These are phyloP conservation scores for Chiua virens DNA, from an alignment of 768 basidiomycete species.

Conservation along the genomic window DNA sequence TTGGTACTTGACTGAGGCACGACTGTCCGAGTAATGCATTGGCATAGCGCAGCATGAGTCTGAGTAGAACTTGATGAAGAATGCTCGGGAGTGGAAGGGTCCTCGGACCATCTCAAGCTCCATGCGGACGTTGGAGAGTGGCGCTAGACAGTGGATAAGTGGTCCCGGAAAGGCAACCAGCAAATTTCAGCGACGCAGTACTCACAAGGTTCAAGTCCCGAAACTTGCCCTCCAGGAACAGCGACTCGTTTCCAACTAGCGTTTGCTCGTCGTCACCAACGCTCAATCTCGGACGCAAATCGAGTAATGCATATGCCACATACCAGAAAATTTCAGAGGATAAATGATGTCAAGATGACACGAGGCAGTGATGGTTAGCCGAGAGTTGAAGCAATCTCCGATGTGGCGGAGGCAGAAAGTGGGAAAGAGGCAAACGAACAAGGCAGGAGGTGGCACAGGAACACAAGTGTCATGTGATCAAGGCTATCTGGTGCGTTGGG, in stretches of 20 bases:
- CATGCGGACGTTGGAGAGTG: conserved; percentile 2
- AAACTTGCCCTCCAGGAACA: conserved; percentile 12
- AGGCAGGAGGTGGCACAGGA: no score
- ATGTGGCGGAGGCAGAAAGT: conserved; percentile 19
- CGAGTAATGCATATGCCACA: conserved; percentile 2
- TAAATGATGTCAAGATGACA: conserved; percentile 5
- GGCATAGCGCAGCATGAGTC: not conserved
- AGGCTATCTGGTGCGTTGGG: conserved; percentile 8
- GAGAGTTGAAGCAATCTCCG: conserved; percentile 14
- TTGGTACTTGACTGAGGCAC: not conserved
- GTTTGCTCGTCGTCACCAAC: not conserved
- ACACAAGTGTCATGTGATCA: conserved; percentile 15
- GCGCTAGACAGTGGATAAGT: conserved; percentile 3
- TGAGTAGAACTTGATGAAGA: conserved; percentile 12
- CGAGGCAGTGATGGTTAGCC: conserved; percentile 20
- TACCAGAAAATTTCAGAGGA: conserved; percentile 7
- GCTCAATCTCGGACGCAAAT: conserved; percentile 1
- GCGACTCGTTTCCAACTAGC: not conserved
- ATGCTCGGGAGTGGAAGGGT: not conserved
- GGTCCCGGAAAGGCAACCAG: conserved; percentile 15
- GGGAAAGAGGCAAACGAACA: conserved; percentile 10
- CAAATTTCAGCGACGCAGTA: conserved; percentile 9
- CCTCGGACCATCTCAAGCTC: no score
- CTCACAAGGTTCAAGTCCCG: conserved; percentile 27
- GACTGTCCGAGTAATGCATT: not conserved